Percentiles rank a stretch among this genome's conserved stretches.
Evolutionary conservation across 768 basidiomycete species (phyloP).

Genomic region (Boletus insuetus): DNA sequence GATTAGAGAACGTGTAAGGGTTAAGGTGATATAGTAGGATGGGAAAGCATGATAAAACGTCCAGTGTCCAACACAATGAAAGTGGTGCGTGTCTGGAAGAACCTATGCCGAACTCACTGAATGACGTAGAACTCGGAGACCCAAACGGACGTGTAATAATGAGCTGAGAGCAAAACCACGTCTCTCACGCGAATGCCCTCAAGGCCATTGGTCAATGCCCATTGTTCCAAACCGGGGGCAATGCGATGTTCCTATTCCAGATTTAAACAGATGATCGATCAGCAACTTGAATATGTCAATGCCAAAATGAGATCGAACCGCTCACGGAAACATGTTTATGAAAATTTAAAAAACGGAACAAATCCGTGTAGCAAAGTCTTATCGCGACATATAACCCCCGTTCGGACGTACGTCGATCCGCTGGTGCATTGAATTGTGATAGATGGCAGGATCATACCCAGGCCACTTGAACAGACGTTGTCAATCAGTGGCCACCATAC

Average conservation of each 20-base stretch:
- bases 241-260: neutral
- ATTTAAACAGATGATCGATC: neutral
- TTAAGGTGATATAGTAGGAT: too few relatives aligned
- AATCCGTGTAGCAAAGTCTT: neutral
- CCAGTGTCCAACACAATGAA: too few relatives aligned
- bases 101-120: too few relatives aligned
- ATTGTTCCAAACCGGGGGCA: neutral
- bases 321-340: neutral
- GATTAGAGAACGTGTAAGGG: too few relatives aligned
- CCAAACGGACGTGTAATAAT: neutral
- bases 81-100: too few relatives aligned
- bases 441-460: neutral
- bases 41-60: too few relatives aligned
- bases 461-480: neutral
- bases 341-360: neutral
- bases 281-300: too few relatives aligned
- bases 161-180: neutral
- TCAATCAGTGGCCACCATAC: neutral
- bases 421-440: neutral
- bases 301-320: neutral
- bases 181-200: neutral
- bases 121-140: neutral
- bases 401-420: neutral
- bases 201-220: neutral
- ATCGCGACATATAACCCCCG: neutral